These are phyloP conservation scores for Apiospora saccharicola DNA, from an alignment of 2,329 filamentous ascomycete genomes.

Conservation along the genomic window DNA sequence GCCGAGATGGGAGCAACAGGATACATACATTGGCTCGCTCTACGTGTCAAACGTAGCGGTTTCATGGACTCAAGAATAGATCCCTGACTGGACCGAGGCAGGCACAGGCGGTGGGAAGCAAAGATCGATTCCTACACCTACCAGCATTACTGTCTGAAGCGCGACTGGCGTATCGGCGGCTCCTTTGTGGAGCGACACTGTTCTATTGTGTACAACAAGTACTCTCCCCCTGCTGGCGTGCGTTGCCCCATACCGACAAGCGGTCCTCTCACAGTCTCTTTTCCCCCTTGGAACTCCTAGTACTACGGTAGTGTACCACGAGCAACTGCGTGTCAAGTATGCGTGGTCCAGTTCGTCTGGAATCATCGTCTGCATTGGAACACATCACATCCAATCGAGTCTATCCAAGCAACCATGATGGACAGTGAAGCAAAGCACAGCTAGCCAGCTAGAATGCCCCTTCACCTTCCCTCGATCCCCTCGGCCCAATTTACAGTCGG, in stretches of 20 bases:
- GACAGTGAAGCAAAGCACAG: not conserved
- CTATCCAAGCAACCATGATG: slow-evolving; percentile 2
- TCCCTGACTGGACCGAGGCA: slow-evolving; percentile 24
- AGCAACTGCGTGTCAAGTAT: slow-evolving; percentile 19
- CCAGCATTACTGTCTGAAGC: slow-evolving; percentile 27
- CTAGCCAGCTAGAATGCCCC: not conserved
- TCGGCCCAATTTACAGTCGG: not conserved
- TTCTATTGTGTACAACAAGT: slow-evolving; percentile 20
- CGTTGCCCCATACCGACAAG: slow-evolving; percentile 17
- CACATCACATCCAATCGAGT: slow-evolving; percentile 6
- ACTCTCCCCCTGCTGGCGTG: slow-evolving; percentile 8
- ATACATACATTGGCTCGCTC: slow-evolving; percentile 22
- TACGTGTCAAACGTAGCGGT: slow-evolving; percentile 28
- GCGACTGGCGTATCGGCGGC: slow-evolving; percentile 28
- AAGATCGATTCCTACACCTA: slow-evolving; percentile 25
- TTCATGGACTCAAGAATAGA: slow-evolving; percentile 28
- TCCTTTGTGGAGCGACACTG: slow-evolving; percentile 28
- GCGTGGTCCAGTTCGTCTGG: slow-evolving; percentile 15
- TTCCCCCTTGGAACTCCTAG: slow-evolving; percentile 2
- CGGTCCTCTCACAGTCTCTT: slow-evolving; percentile 9
- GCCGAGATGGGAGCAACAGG: not conserved
- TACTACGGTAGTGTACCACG: slow-evolving; percentile 1
- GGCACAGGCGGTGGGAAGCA: slow-evolving; percentile 20
- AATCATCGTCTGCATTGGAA: not conserved
- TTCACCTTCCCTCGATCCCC: not conserved